Percentiles rank a stretch among this genome's conserved stretches.
Evolutionary conservation across 192 early-diverging fungal species (phyloP).

Genomic region (Entomortierella lignicola): DNA sequence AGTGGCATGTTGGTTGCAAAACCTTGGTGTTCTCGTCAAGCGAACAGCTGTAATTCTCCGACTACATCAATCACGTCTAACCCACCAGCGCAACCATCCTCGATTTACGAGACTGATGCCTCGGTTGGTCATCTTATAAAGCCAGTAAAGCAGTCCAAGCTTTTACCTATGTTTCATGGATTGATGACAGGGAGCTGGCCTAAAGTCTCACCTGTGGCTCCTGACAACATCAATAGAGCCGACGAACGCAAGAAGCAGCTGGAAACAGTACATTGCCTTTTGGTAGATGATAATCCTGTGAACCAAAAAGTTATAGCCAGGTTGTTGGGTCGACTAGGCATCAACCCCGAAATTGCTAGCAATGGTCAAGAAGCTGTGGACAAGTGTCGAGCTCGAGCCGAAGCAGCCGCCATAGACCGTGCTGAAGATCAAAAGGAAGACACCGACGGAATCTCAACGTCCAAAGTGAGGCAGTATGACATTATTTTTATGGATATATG

Average conservation of each 20-base stretch:
- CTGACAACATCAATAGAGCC: slow-evolving; percentile 12
- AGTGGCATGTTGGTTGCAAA: slow-evolving; percentile 36
- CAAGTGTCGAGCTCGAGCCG: slow-evolving; percentile 26
- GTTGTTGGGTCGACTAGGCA: slow-evolving; percentile 49
- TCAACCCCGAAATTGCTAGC: slow-evolving; percentile 43
- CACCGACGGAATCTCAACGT: neutral
- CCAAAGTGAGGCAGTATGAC: slow-evolving; percentile 38
- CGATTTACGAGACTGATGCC: neutral
- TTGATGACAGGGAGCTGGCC: slow-evolving; percentile 51
- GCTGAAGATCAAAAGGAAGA: no score
- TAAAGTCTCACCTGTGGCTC: slow-evolving; percentile 13
- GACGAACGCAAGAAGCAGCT: slow-evolving; percentile 36
- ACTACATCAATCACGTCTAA: neutral
- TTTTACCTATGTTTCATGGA: slow-evolving; percentile 49
- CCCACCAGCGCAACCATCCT: no score
- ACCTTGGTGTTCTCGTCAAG: slow-evolving; percentile 5
- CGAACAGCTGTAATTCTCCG: no score
- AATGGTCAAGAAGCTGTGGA: slow-evolving; percentile 57
- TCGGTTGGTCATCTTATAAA: slow-evolving; percentile 38
- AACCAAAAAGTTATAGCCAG: slow-evolving; percentile 54
- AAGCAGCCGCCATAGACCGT: slow-evolving; percentile 12
- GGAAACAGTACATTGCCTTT: slow-evolving; percentile 32
- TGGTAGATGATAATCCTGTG: slow-evolving; percentile 63
- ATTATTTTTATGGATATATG: slow-evolving; percentile 56
- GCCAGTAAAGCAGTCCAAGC: slow-evolving; percentile 48